Conservation (phyloP, 2,329 filamentous ascomycete genomes). For the Cercospora sesami region DNA sequence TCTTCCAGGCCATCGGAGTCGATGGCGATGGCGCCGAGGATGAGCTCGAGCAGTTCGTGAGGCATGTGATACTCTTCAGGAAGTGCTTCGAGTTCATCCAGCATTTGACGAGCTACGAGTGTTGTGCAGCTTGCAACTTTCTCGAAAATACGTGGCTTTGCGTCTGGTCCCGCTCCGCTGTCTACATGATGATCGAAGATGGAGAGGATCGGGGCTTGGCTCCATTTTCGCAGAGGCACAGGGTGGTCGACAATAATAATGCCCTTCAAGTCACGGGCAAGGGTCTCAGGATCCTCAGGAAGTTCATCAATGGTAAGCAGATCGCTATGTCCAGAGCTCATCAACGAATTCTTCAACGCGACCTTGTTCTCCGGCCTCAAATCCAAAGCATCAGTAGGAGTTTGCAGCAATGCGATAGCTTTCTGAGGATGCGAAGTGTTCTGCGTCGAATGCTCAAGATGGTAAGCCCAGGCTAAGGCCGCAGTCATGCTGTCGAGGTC, state of each 20-base stretch:
- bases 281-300: slow-evolving; percentile 49
- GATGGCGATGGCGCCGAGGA: slow-evolving; percentile 50
- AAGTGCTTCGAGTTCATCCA: slow-evolving; percentile 48
- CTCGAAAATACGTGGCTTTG: slow-evolving; percentile 49
- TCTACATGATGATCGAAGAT: slow-evolving; percentile 53
- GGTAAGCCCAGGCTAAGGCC: slow-evolving; percentile 52
- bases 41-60: slow-evolving; percentile 52
- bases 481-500: slow-evolving; percentile 49
- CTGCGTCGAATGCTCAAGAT: slow-evolving; percentile 47
- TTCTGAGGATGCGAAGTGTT: slow-evolving; percentile 48
- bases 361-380: slow-evolving; percentile 52
- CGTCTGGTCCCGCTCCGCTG: slow-evolving; percentile 44
- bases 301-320: slow-evolving; percentile 51
- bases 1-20: slow-evolving; percentile 47
- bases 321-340: slow-evolving; percentile 50
- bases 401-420: slow-evolving; percentile 51
- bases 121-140: slow-evolving; percentile 49
- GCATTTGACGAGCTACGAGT: slow-evolving; percentile 50
- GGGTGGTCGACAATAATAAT: slow-evolving; percentile 51
- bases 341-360: slow-evolving; percentile 48
- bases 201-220: slow-evolving; percentile 45
- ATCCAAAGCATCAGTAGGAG: slow-evolving; percentile 49
- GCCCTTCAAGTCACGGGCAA: slow-evolving; percentile 46
- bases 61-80: slow-evolving; percentile 51
- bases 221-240: slow-evolving; percentile 47